A percentile compares a stretch with the other conserved stretches of the same genome.
Conservation (phyloP, 495 filamentous ascomycete species). For the Melanomma pulvis-pyrius region DNA sequence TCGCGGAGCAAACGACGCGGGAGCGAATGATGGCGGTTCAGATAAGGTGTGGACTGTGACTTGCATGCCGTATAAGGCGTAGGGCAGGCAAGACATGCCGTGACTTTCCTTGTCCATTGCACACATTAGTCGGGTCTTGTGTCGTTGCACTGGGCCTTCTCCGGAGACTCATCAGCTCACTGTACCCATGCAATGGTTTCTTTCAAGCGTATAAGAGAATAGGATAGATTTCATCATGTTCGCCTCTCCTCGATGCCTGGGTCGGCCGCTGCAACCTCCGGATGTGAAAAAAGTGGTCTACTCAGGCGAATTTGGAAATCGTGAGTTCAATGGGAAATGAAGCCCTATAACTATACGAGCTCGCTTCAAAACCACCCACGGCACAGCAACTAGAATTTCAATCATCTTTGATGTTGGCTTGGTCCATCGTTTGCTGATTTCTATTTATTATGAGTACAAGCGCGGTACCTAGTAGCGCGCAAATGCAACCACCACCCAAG, state of each 20-base stretch:
- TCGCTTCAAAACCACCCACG: too few relatives aligned
- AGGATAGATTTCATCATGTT: too few relatives aligned
- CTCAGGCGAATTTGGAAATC: too few relatives aligned
- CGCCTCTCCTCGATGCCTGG: too few relatives aligned
- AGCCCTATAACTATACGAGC: too few relatives aligned
- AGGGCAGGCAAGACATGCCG: background rate
- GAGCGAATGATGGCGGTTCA: background rate
- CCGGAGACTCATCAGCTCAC: background rate
- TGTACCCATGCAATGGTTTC: too few relatives aligned
- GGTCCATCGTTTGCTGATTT: slow-evolving; percentile 6
- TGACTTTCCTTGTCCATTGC: background rate
- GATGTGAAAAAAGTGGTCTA: too few relatives aligned
- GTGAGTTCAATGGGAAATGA: too few relatives aligned
- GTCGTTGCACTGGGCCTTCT: background rate
- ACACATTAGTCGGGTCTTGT: background rate
- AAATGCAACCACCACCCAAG: slow-evolving; percentile 12
- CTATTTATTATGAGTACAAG: slow-evolving; percentile 35
- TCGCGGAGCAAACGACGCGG: slow-evolving; percentile 7
- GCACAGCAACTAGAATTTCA: too few relatives aligned
- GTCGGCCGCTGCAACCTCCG: too few relatives aligned
- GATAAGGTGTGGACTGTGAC: slow-evolving; percentile 32
- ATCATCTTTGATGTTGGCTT: background rate
- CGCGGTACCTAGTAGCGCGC: slow-evolving; percentile 11
- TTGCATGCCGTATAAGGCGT: slow-evolving; percentile 5
- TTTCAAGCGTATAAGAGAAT: too few relatives aligned